Base-by-base conservation (phyloP, 139 green algal genomes). In the Coelastrella sp. region DNA sequence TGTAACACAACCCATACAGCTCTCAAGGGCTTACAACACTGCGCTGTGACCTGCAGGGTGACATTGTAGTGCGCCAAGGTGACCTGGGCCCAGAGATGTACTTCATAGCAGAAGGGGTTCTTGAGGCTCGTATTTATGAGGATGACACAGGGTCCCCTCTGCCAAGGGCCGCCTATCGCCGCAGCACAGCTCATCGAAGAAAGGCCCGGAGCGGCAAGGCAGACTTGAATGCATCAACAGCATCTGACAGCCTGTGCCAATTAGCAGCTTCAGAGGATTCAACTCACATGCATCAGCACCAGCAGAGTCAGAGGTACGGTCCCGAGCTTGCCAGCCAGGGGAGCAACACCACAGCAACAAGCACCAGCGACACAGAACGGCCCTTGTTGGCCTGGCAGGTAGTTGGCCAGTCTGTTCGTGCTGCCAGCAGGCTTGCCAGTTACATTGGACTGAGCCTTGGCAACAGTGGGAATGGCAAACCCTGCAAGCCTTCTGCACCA, bases 1-100 rank as follows among this genome's bases (percentile, higher is more conserved):
- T n/a, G n/a, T n/a, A n/a, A n/a, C n/a, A n/a, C n/a, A n/a, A n/a
- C n/a, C n/a, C n/a, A n/a, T n/a, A n/a, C n/a, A n/a, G n/a, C n/a
- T n/a, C n/a, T n/a, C n/a, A n/a, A n/a, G n/a, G n/a, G n/a, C n/a
- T n/a, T n/a, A n/a, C n/a, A n/a, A n/a, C n/a, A n/a, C n/a, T n/a
- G n/a, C n/a, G n/a, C n/a, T n/a, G n/a, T n/a, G n/a, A n/a, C n/a
- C n/a, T n/a, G n/a, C 60, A 89, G 86, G 84, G 88, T 38, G 88
- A 91, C n/a, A 73, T 89, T n/a, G 88, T 91, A 38, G 84, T 88
- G 50, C 68, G 86, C 40, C 86, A 93, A 57, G 90, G 90, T 15
- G 88, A 93, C 69, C 67, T 83, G 68, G 87, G 88, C n/a, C 38
- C 79, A 37, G 90, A 88, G 68, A 91, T 93, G 90, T 91, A 91